A percentile compares a stretch with the other conserved stretches of the same genome.
phyloP scores from a whole-genome alignment of 2,329 filamentous ascomycete genomes.

The Colletotrichum truncatum region DNA sequence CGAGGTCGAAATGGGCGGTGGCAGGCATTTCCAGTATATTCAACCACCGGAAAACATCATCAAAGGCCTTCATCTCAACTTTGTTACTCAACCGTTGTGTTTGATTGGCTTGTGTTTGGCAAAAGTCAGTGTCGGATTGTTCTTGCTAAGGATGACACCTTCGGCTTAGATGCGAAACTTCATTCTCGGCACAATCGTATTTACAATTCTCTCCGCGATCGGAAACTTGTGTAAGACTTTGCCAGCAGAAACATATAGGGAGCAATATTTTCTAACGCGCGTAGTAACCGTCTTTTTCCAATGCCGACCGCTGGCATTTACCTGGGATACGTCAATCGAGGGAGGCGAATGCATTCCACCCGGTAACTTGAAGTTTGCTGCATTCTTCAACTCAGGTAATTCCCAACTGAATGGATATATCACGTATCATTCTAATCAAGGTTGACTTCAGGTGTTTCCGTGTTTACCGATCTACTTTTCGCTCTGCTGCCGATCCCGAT shows the following conservation, averaged over 20 bases:
- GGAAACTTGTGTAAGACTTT: slow-evolving; percentile 34
- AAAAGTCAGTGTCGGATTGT: slow-evolving; percentile 41
- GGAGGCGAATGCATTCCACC: slow-evolving; percentile 35
- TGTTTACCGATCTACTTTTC: slow-evolving; percentile 39
- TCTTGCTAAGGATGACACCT: slow-evolving; percentile 38
- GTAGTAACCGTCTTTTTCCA: slow-evolving; percentile 38
- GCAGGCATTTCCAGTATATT: slow-evolving; percentile 39
- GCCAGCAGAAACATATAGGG: accelerated
- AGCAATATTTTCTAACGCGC: neutral
- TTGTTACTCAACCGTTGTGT: slow-evolving; percentile 40
- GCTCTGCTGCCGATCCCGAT: slow-evolving; percentile 39
- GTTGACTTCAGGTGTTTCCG: slow-evolving; percentile 30
- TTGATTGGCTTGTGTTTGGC: slow-evolving; percentile 37
- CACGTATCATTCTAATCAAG: neutral
- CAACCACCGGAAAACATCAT: slow-evolving; percentile 33
- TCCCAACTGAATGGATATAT: neutral
- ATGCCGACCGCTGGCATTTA: slow-evolving; percentile 34
- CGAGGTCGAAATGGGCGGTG: slow-evolving; percentile 37
- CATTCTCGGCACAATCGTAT: slow-evolving; percentile 35
- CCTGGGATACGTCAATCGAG: slow-evolving; percentile 33
- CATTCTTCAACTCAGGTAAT: slow-evolving; percentile 36
- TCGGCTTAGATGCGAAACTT: slow-evolving; percentile 30
- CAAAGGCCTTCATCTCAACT: slow-evolving; percentile 40
- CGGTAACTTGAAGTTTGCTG: slow-evolving; percentile 36
- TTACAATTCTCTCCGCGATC: slow-evolving; percentile 35